Evolutionary conservation across 306 rosid genomes (phyloP).

Genomic region (Sindora glabra): DNA sequence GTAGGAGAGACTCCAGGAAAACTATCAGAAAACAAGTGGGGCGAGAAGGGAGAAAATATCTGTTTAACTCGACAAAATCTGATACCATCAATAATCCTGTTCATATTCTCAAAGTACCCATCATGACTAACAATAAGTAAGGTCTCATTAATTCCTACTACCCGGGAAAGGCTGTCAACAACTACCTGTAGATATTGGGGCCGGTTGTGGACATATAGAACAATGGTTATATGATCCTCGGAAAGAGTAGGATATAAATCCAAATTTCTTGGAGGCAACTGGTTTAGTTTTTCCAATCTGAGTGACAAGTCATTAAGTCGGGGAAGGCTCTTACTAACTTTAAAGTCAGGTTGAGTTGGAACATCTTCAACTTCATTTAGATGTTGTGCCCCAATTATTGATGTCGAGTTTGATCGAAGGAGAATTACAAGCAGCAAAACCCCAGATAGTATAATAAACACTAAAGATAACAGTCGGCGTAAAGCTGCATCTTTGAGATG

Average conservation of each 20-base stretch:
- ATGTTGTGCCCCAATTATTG: not conserved
- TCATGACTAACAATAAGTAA: constrained; percentile 87
- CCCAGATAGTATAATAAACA: constrained; percentile 49
- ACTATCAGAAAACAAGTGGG: constrained; percentile 57
- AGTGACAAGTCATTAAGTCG: constrained; percentile 58
- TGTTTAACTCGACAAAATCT: constrained; percentile 87
- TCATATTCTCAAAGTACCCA: constrained; percentile 81
- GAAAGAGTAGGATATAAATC: constrained; percentile 73
- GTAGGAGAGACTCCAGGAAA: constrained; percentile 71
- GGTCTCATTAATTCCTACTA: constrained; percentile 79
- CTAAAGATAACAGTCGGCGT: constrained; percentile 54
- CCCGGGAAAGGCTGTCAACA: constrained; percentile 69
- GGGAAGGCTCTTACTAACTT: constrained; percentile 38
- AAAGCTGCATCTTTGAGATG: constrained; percentile 50
- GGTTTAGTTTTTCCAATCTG: constrained; percentile 51
- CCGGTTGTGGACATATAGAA: constrained; percentile 87
- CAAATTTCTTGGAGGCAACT: constrained; percentile 63
- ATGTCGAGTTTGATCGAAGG: constrained; percentile 41
- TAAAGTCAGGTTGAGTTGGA: constrained; percentile 16
- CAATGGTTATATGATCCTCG: constrained; percentile 55
- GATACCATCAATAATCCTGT: constrained; percentile 54
- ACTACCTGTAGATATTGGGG: constrained; percentile 74
- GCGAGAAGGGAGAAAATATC: constrained; percentile 84
- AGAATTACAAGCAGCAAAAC: constrained; percentile 50
- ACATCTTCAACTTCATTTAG: constrained; percentile 30